Conservation (phyloP, 768 basidiomycete species). For the Suillus decipiens region DNA sequence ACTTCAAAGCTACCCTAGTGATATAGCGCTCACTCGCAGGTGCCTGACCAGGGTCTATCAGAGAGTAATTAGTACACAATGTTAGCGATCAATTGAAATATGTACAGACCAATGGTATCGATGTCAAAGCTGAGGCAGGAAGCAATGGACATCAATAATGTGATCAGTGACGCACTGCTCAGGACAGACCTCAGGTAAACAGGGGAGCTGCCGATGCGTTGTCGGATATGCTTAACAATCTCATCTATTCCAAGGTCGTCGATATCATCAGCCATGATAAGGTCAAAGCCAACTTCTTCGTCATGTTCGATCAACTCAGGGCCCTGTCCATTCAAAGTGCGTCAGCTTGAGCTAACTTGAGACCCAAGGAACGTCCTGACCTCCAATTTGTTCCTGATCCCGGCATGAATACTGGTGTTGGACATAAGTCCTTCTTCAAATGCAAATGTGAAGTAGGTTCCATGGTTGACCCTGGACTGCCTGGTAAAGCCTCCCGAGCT, state of each 20-base stretch:
- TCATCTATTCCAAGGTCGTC: slow-evolving; percentile 70
- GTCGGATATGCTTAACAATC: slow-evolving; percentile 64
- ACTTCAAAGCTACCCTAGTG: neutral
- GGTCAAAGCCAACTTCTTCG: slow-evolving; percentile 64
- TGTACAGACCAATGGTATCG: slow-evolving; percentile 60
- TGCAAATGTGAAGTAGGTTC: slow-evolving; percentile 79
- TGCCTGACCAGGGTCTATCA: slow-evolving; percentile 64
- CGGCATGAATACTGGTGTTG: slow-evolving; percentile 72
- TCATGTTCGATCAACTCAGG: slow-evolving; percentile 54
- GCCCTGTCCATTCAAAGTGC: slow-evolving; percentile 6
- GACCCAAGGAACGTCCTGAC: slow-evolving; percentile 26
- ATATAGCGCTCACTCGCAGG: slow-evolving; percentile 56
- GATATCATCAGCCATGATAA: slow-evolving; percentile 76
- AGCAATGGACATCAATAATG: neutral
- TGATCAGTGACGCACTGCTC: neutral
- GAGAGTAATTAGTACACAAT: neutral
- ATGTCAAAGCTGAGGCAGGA: slow-evolving; percentile 59
- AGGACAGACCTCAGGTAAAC: slow-evolving; percentile 57
- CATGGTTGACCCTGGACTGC: slow-evolving; percentile 70
- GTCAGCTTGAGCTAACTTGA: neutral
- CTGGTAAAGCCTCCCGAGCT: slow-evolving; percentile 35
- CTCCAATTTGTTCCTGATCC: slow-evolving; percentile 70
- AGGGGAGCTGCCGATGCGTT: slow-evolving; percentile 65
- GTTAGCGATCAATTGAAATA: neutral
- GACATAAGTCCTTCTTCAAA: slow-evolving; percentile 70